Evolutionary conservation across 1,284 basidiomycete genomes (phyloP), one percentile per base, ranked within the genome.

Genomic region (Porogramme epimiltina): DNA sequence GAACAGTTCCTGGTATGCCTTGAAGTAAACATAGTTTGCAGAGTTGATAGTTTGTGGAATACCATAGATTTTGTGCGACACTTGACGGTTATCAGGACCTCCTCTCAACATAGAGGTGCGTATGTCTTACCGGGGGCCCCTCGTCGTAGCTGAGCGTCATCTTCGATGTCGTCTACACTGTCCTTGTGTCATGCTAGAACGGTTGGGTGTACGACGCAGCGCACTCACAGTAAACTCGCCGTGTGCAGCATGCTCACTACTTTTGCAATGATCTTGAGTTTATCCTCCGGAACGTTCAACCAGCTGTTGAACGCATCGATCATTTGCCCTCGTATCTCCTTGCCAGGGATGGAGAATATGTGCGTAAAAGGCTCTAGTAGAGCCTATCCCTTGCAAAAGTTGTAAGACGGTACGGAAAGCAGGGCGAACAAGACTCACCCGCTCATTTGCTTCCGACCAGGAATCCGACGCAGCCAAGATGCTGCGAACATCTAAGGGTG

Each of bases 91-190:
- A 13, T 45, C 16, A 49, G 33, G 13, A 10, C 22, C 15, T n/a
- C 18, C 36, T 26, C 24, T 23, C 10, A 15, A 16, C 43, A 23
- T n/a, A 48, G 42, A 33, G 4, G 26, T 73, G 24, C 6, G 8
- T 8, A 13, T 31, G 28, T 8, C 34, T 37, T 55, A 89, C 89
- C 88, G 38, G 92, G 97, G 22, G 85, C 79, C 0, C 96, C 95
- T 50, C 95, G 73, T 9, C 97, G 79, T 23, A 99, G 77, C 61
- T 95, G 91, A 0, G 94, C 93, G 59, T 92, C 91, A 65, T 99
- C 97, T 70, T 99, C 94, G 34, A 99, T 96, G 67, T 99, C 97
- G 68, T 99, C 97, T 64, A 99, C 87, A 60, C 93, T 95, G 49
- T 55, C 5, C 42, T 47, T 42, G 16, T 24, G 52, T 56, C 44